Conservation (phyloP, 2,329 filamentous ascomycete species). For the Phialemoniopsis sp. region DNA sequence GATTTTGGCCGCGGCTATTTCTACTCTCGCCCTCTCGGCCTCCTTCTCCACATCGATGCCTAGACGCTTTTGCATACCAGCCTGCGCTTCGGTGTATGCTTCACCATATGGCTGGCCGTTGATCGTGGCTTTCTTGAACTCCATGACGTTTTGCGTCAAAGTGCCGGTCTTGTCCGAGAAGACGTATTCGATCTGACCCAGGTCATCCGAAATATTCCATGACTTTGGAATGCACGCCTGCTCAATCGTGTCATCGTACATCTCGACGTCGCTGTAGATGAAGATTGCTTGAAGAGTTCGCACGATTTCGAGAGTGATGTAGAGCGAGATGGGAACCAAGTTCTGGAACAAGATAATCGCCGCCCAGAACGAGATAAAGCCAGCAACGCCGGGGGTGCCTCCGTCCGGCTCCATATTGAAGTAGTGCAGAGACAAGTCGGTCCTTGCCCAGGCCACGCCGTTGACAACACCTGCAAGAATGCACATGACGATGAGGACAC, state of each 20-base stretch:
- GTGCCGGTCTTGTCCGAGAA: constrained; percentile 45
- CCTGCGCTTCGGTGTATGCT: constrained; percentile 94
- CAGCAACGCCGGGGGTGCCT: constrained; percentile 69
- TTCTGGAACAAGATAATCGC: constrained; percentile 95
- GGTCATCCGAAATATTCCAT: constrained; percentile 98
- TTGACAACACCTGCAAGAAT: constrained; percentile 80
- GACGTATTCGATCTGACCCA: constrained; percentile 98
- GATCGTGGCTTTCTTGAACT: constrained; percentile 97
- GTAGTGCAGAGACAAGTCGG: constrained; percentile 68
- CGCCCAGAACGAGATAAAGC: constrained; percentile 96
- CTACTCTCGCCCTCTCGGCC: constrained; percentile 62
- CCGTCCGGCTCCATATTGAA: constrained; percentile 88
- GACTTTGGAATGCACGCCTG: constrained; percentile 96
- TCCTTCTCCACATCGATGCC: constrained; percentile 85
- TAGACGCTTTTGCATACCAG: constrained; percentile 89
- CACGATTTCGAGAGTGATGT: constrained; percentile 95
- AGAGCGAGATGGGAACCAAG: constrained; percentile 95
- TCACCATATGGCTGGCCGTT: constrained; percentile 97
- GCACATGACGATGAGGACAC: constrained; percentile 86
- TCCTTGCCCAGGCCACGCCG: constrained; percentile 74
- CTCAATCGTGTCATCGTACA: constrained; percentile 95
- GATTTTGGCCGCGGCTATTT: constrained; percentile 75
- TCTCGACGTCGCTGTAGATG: constrained; percentile 91
- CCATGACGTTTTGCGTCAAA: constrained; percentile 48
- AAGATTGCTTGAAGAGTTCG: constrained; percentile 91